A percentile compares a stretch with the other conserved stretches of the same genome.
Evolutionary conservation across 306 rosid species (phyloP).

Genomic region (Citrullus mucosospermus): DNA sequence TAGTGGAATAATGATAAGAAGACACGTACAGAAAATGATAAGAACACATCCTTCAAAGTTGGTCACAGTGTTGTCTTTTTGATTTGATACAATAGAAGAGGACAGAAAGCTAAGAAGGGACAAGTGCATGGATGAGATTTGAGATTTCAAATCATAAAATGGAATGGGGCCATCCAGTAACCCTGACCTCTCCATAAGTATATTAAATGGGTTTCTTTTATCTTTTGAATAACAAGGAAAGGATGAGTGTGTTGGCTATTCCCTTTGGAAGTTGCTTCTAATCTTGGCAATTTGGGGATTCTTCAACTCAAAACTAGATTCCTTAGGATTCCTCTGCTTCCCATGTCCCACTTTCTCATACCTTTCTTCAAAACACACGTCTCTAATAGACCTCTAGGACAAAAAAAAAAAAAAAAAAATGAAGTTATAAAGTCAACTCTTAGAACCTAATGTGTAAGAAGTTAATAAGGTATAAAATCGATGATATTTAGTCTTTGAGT

Average conservation of each 20-base stretch:
- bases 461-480: no score
- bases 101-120: background rate
- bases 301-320: background rate
- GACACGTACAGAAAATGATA: slow-evolving; percentile 6
- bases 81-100: background rate
- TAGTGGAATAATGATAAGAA: background rate
- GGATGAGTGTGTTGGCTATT: background rate
- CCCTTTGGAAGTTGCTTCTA: background rate
- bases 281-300: slow-evolving; percentile 3
- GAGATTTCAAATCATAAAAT: background rate
- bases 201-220: background rate
- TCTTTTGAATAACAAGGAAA: background rate
- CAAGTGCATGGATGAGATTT: slow-evolving; percentile 6
- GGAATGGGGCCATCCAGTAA: background rate
- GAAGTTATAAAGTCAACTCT: no score
- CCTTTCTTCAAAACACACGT: background rate
- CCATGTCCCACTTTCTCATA: background rate
- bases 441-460: no score
- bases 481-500: no score
- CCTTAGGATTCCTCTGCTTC: background rate
- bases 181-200: background rate
- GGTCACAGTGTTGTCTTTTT: background rate
- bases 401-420: no score
- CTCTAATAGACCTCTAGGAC: no score
- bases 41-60: background rate